Base-by-base conservation (phyloP, 2,329 filamentous ascomycete species). In the Exophiala oligosperma region DNA sequence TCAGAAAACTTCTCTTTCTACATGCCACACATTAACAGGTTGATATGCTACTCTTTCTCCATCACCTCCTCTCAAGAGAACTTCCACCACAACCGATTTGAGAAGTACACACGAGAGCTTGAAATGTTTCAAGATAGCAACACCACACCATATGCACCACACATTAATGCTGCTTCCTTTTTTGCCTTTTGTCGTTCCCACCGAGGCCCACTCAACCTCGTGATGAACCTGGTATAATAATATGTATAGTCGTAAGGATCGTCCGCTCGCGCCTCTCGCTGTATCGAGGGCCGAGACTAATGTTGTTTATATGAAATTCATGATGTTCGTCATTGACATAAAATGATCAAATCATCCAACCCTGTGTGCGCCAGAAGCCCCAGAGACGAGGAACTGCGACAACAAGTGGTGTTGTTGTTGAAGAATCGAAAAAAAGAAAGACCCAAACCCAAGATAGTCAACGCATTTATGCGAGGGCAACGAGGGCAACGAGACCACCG, bases 381-480 rank as follows among this genome's bases (percentile, higher is more conserved):
- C 37, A 28, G 7, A 28, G 26, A 28, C 26, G 26, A 17, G 26
- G 4, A 4, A 28, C 12, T 11, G 40, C 23, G 12, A 17, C 14
- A 23, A 37, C 2, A 28, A 21, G 40, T 4, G 14, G 29, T 11
- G 24, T 14, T 12, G 40, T n/a, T 38, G 21, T 53, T 21, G 9
- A 37, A 52, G 54, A 57, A 52, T 52, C 54, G 49, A 57, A 57
- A 17, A 26, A n/a, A 35, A 35, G 11, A 35, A 9, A 35, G 11
- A 35, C 2, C 32, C 9, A 35, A 17, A n/a, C 12, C 29, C 37
- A 26, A 48, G 24, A 4, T 9, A 21, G 7, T 7, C 7, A 6
- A 24, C 50, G 37, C 40, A 54, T 43, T 63, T 64, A 65, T 40
- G 59, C 63, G 24, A 65, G 47, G 43, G 57, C 63, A 35, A 65